Evolutionary conservation across 1,284 basidiomycete species (phyloP).

Genomic region (Marasmius tenuissimus): DNA sequence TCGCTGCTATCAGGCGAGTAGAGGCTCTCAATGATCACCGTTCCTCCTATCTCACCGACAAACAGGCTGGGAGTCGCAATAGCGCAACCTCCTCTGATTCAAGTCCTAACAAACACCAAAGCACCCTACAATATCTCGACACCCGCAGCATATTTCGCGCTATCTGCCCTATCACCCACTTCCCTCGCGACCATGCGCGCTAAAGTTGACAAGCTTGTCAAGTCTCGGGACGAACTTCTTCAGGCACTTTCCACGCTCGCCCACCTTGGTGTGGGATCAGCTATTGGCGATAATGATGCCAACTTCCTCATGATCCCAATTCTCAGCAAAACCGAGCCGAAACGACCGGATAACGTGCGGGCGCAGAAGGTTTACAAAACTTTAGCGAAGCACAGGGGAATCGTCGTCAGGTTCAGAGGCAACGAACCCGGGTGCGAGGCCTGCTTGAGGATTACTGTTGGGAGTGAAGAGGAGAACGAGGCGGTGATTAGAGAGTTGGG

Average conservation of each 20-base stretch:
- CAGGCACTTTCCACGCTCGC: slow-evolving; percentile 45
- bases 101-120: slow-evolving; percentile 94
- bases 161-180: slow-evolving; percentile 70
- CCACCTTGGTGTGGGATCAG: slow-evolving; percentile 61
- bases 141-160: slow-evolving; percentile 84
- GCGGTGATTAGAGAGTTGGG: slow-evolving; percentile 48
- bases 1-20: slow-evolving; percentile 88
- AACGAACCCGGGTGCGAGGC: slow-evolving; percentile 86
- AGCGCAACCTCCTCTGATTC: slow-evolving; percentile 87
- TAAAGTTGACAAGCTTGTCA: slow-evolving; percentile 63
- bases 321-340: slow-evolving; percentile 43
- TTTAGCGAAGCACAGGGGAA: slow-evolving; percentile 82
- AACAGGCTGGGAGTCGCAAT: slow-evolving; percentile 85
- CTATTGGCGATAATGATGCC: slow-evolving; percentile 84
- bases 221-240: slow-evolving; percentile 59
- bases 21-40: too few species aligned
- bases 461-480: slow-evolving; percentile 80
- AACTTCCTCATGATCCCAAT: slow-evolving; percentile 92
- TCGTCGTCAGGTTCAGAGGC: slow-evolving; percentile 92
- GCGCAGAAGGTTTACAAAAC: slow-evolving; percentile 77
- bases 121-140: slow-evolving; percentile 97
- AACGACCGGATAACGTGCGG: slow-evolving; percentile 64
- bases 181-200: slow-evolving; percentile 68
- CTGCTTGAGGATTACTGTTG: slow-evolving; percentile 90
- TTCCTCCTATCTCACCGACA: background rate